Evolutionary conservation across 345 rosid genomes (phyloP), one percentile per base, ranked within the genome.

Genomic region (Corchorus capsularis): DNA sequence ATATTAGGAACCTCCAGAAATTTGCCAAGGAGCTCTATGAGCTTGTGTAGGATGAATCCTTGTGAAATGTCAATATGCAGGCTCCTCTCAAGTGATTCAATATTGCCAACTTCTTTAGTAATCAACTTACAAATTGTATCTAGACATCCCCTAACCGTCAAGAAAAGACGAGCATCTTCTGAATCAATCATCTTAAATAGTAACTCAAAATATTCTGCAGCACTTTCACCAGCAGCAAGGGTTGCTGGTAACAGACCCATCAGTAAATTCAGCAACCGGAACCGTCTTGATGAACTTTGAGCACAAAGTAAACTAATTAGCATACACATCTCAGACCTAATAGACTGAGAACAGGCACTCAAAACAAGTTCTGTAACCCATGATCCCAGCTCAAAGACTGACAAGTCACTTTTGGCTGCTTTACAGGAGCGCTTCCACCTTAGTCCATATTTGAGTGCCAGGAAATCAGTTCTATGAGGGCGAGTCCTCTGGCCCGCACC

Each of bases 281-380:
- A 93, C 45, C 85, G 85, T 82, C 95, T 92, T 45, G 97, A 86
- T 67, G 92, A 84, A 86, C 94, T 92, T 85, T 96, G 97, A 49
- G 92, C 88, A 79, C 91, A 88, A 72, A 96, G 94, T 83, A 96
- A 82, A 79, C 91, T 90, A 76, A 96, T 89, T 81, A 96, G 82
- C 86, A 87, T 88, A 93, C 97, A 92, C 98, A 96, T 96, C 90
- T 93, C 99, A 35, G 98, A 93, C 78, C 98, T 88, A 67, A 96
- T 93, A 71, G 98, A 92, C 79, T 92, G 98, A 61, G 99, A 96
- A 79, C 99, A 96, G 75, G 99, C 97, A 89, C 99, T 92, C 79
- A 96, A 86, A 81, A 91, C 86, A 82, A 96, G 98, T 83, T 94
- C 98, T 63, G 94, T 87, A 72, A 96, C 99, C 99, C 99, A 96